Evolutionary conservation across 805 yeast genomes (phyloP), one percentile per base, ranked within the genome.

Genomic region (Scheffersomyces ergatensis): DNA sequence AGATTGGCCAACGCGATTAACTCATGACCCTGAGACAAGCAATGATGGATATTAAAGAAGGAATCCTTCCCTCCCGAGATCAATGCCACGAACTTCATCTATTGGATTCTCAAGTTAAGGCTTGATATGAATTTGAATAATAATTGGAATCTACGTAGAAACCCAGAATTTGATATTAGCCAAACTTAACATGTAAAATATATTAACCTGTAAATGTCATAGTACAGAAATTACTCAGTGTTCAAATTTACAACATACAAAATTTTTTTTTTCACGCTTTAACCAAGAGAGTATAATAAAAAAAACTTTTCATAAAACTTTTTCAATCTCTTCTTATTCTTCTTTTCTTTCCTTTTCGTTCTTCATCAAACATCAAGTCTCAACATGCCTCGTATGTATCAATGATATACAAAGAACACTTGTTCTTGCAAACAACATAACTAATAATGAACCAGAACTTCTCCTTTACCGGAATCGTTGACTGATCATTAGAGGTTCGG

Each of bases 31-130:
- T 85, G 80, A 2, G 77, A 73, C n/a, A 86, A 58, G 54, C 98
- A 89, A 57, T 93, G 96, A 29, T 89, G 65, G 13, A 92, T 80
- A 57, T 90, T 93, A 61, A 77, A 93, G 65, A 90, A 89, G 7
- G 97, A 90, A 60, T 93, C 99, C 55, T 93, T 93, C 0, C 99
- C 99, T 4, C 99, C 99, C 0, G 96, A 87, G 0, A 93, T 81
- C 17, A 93, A 71, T 0, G 96, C 99, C 25, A 89, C 86, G 56
- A 90, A 87, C 60, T 89, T 89, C 99, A 93, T 92, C 14, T 26
- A 13, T 26, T n/a, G n/a, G n/a, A n/a, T n/a, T n/a, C n/a, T n/a
- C n/a, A n/a, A n/a, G n/a, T n/a, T n/a, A n/a, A n/a, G n/a, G n/a
- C n/a, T n/a, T n/a, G n/a, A n/a, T n/a, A n/a, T n/a, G n/a, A n/a